These are phyloP conservation scores for Dalbergia cochinchinensis DNA, from an alignment of 306 rosid species.

Conservation along the genomic window DNA sequence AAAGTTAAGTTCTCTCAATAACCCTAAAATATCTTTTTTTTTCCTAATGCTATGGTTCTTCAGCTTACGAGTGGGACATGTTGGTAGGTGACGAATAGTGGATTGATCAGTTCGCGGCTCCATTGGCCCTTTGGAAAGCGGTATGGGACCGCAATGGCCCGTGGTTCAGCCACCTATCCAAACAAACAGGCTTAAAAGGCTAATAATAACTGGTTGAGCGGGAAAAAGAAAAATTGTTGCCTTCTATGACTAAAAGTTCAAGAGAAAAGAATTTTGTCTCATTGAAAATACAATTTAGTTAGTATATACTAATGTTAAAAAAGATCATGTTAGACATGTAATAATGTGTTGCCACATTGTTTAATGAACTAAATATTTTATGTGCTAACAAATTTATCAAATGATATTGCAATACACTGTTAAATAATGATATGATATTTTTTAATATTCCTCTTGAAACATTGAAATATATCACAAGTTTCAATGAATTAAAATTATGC, in stretches of 20 bases:
- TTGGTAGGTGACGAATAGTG: constrained; percentile 60
- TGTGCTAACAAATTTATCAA: not conserved
- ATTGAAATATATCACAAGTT: too few species aligned
- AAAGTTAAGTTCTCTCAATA: constrained; percentile 2
- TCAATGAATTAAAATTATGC: not conserved
- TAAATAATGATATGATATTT: too few species aligned
- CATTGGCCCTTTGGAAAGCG: not conserved
- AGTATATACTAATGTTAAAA: not conserved
- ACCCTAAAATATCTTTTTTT: not conserved
- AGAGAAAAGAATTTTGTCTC: constrained; percentile 11
- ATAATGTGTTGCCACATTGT: too few species aligned
- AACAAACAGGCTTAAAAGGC: constrained; percentile 2
- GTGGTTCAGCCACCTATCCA: constrained; percentile 55
- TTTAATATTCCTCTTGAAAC: too few species aligned
- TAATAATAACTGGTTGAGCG: not conserved
- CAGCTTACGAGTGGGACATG: constrained; percentile 30
- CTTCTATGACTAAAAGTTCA: constrained; percentile 19
- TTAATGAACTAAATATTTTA: too few species aligned
- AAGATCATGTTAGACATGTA: not conserved
- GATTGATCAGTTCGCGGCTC: constrained; percentile 47
- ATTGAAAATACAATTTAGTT: not conserved
- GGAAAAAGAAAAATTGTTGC: not conserved
- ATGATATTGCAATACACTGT: not conserved
- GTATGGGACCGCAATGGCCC: constrained; percentile 33
- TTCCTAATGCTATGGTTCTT: not conserved